Conservation (phyloP, 108 stramenopile genomes). For the Nitzschia palea region DNA sequence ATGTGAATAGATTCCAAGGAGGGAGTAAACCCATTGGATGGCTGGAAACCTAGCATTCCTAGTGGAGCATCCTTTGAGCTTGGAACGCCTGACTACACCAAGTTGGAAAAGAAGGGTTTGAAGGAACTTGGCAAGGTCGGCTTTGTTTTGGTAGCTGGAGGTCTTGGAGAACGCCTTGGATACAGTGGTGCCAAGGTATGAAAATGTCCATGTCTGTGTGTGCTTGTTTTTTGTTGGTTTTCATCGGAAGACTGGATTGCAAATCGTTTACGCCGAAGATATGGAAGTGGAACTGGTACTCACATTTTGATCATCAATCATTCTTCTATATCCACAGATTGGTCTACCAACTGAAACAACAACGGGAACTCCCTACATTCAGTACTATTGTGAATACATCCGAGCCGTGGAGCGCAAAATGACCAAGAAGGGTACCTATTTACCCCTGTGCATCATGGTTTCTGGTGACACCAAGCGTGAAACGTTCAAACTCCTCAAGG, state of each 20-base stretch:
- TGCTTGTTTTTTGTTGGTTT: background rate
- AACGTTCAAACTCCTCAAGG: constrained; percentile 77
- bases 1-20: constrained; percentile 39
- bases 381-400: constrained; percentile 90
- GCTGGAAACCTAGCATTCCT: constrained; percentile 90
- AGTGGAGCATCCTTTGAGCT: constrained; percentile 66
- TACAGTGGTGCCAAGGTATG: constrained; percentile 95
- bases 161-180: constrained; percentile 97
- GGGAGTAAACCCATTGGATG: constrained; percentile 95
- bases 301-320: background rate
- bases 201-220: background rate
- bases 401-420: constrained; percentile 85
- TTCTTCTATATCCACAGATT: constrained; percentile 53
- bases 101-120: constrained; percentile 62
- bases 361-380: constrained; percentile 86
- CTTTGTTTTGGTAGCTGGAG: constrained; percentile 94
- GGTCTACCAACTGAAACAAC: constrained; percentile 91
- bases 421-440: constrained; percentile 38
- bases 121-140: constrained; percentile 64
- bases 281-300: background rate
- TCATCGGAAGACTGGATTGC: background rate
- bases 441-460: constrained; percentile 99
- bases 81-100: constrained; percentile 60
- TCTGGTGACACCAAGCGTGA: constrained; percentile 92
- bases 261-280: background rate